These are phyloP conservation scores for Hanseniaspora jakobsenii DNA, from an alignment of 805 yeast species.

Conservation along the genomic window DNA sequence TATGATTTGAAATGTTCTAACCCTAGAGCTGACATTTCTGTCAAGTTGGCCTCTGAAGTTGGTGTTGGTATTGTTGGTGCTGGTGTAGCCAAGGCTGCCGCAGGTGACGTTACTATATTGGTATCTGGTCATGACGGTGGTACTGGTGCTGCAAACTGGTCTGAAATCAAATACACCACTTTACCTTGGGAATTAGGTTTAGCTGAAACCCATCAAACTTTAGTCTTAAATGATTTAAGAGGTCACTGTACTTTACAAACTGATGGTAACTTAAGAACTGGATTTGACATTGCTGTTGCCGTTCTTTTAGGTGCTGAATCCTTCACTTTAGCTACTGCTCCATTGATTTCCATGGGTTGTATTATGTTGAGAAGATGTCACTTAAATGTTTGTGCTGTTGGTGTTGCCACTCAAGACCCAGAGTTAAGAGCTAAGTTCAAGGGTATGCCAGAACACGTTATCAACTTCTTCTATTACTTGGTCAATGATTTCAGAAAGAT, in stretches of 20 bases:
- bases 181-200: constrained; percentile 97
- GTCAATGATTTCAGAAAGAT: constrained; percentile 82
- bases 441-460: constrained; percentile 97
- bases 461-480: constrained; percentile 90
- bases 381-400: constrained; percentile 90
- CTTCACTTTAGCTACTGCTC: constrained; percentile 96
- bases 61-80: constrained; percentile 99
- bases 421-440: constrained; percentile 78
- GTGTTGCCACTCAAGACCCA: constrained; percentile 98
- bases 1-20: constrained; percentile 94
- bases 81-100: constrained; percentile 98
- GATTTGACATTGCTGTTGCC: constrained; percentile 93
- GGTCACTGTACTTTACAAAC: constrained; percentile 93
- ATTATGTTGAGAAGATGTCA: constrained; percentile 94
- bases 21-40: constrained; percentile 94
- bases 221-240: constrained; percentile 88
- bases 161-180: constrained; percentile 94
- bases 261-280: constrained; percentile 97
- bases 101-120: constrained; percentile 66
- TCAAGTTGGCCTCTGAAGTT: constrained; percentile 91
- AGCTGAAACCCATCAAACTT: constrained; percentile 95
- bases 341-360: constrained; percentile 94
- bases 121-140: constrained; percentile 99
- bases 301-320: constrained; percentile 95
- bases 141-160: constrained; percentile 98